These are phyloP conservation scores for Flammula alnicola DNA, from an alignment of 1,284 basidiomycete species.

Conservation along the genomic window DNA sequence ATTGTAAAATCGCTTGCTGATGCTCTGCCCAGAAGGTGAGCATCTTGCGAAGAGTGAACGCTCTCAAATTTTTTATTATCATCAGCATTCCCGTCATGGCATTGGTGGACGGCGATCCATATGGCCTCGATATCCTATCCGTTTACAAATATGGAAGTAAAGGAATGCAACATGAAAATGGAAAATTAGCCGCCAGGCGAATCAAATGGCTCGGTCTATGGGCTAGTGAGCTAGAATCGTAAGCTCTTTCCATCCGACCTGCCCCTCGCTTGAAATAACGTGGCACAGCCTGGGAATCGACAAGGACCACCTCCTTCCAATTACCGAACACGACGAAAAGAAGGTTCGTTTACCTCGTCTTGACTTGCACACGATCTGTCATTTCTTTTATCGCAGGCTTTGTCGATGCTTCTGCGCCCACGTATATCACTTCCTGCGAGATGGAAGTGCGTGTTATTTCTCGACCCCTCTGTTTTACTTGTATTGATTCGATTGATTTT, in stretches of 20 bases:
- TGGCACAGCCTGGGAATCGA: slow-evolving; percentile 59
- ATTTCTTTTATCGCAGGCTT: slow-evolving; percentile 51
- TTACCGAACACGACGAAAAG: slow-evolving; percentile 73
- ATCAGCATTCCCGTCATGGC: slow-evolving; percentile 72
- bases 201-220: slow-evolving; percentile 84
- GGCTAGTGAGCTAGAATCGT: slow-evolving; percentile 68
- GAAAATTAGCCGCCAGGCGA: slow-evolving; percentile 64
- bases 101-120: slow-evolving; percentile 89
- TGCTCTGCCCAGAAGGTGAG: slow-evolving; percentile 53
- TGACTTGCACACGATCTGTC: slow-evolving; percentile 5
- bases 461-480: neutral
- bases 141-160: slow-evolving; percentile 80
- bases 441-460: slow-evolving; percentile 67
- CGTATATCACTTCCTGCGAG: slow-evolving; percentile 51
- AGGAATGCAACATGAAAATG: slow-evolving; percentile 66
- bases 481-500: slow-evolving; percentile 1
- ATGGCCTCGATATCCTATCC: slow-evolving; percentile 87
- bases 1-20: slow-evolving; percentile 74
- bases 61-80: neutral
- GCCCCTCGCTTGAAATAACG: neutral
- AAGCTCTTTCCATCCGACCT: slow-evolving; percentile 19
- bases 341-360: slow-evolving; percentile 51
- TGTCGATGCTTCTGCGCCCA: slow-evolving; percentile 62
- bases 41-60: neutral
- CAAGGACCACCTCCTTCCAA: slow-evolving; percentile 66